Conservation (phyloP, 495 filamentous ascomycete genomes). For the Aspergillus hancockii region DNA sequence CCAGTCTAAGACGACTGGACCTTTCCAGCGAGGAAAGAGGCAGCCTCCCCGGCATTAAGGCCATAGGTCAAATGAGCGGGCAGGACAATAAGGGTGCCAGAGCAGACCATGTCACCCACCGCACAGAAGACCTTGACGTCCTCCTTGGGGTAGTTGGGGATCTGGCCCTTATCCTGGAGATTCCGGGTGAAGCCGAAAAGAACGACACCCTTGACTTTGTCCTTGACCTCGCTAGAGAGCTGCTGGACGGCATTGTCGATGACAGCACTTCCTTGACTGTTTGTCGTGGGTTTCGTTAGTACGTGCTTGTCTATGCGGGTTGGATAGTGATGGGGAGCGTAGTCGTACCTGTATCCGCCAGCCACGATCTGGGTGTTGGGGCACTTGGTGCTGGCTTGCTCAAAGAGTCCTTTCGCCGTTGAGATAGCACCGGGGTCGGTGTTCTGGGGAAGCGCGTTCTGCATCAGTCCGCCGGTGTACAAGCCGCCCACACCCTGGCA, state of each 20-base stretch:
- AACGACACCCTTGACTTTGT: conserved; percentile 51
- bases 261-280: conserved; percentile 58
- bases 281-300: neutral
- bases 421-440: conserved; percentile 38
- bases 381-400: conserved; percentile 42
- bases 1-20: conserved; percentile 3
- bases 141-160: conserved; percentile 46
- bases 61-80: conserved; percentile 49
- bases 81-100: conserved; percentile 49
- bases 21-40: conserved; percentile 18
- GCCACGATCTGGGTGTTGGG: conserved; percentile 57
- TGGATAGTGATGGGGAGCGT: neutral
- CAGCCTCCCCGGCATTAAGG: conserved; percentile 20
- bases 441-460: conserved; percentile 29
- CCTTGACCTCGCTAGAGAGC: conserved; percentile 33
- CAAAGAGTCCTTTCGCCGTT: conserved; percentile 34
- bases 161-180: conserved; percentile 45
- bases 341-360: conserved; percentile 49
- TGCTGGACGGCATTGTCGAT: conserved; percentile 48
- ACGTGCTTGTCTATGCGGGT: neutral
- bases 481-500: conserved; percentile 37
- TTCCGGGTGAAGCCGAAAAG: conserved; percentile 60
- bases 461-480: conserved; percentile 28
- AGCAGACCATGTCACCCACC: conserved; percentile 51
- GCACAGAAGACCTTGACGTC: conserved; percentile 53